phyloP scores from a whole-genome alignment of 2,329 filamentous ascomycete genomes.

The Alternaria sp. region DNA sequence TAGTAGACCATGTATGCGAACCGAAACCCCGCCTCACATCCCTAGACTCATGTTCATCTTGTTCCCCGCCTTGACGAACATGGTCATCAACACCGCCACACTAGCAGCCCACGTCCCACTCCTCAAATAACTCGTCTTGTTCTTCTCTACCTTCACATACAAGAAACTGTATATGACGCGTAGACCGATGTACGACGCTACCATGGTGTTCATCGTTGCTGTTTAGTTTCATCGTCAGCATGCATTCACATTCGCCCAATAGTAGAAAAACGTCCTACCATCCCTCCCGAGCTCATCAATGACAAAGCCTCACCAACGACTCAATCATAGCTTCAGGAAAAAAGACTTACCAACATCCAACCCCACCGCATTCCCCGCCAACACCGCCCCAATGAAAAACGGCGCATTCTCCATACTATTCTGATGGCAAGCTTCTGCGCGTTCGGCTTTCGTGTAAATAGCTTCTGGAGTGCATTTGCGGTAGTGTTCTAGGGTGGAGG shows the following conservation, averaged over 20 bases:
- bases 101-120: background rate
- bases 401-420: background rate
- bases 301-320: background rate
- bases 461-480: background rate
- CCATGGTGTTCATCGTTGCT: background rate
- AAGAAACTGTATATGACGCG: background rate
- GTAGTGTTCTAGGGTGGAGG: background rate
- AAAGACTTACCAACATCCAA: background rate
- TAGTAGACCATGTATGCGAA: background rate
- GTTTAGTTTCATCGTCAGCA: background rate
- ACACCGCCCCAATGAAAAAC: background rate
- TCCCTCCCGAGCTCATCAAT: background rate
- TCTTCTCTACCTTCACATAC: background rate
- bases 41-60: background rate
- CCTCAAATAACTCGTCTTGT: background rate
- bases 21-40: background rate
- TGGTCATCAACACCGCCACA: background rate
- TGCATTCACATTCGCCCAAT: background rate
- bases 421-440: background rate
- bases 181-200: background rate
- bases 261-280: too few relatives aligned
- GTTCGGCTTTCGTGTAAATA: background rate
- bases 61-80: background rate
- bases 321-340: background rate
- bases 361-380: background rate